Evolutionary conservation across 306 rosid genomes (phyloP).

Genomic region (Trifolium repens): DNA sequence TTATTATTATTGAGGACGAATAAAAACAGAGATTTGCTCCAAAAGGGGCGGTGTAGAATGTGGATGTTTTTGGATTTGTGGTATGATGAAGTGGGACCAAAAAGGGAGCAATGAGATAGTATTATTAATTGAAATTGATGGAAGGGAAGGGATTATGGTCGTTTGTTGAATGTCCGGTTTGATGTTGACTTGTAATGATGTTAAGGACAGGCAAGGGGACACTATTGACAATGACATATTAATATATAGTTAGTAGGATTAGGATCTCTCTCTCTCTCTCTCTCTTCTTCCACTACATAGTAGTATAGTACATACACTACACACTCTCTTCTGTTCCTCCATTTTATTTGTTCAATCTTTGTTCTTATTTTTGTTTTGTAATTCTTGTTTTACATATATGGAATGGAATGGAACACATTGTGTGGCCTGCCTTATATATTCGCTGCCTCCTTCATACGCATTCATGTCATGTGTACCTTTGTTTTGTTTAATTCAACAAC

Average conservation of each 20-base stretch:
- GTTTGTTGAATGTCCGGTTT: slow-evolving; percentile 66
- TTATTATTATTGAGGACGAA: neutral
- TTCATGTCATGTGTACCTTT: neutral
- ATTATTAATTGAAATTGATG: slow-evolving; percentile 45
- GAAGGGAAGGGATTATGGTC: slow-evolving; percentile 50
- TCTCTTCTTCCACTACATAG: slow-evolving; percentile 10
- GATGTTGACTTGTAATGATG: slow-evolving; percentile 68
- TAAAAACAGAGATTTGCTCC: slow-evolving; percentile 46
- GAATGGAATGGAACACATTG: slow-evolving; percentile 20
- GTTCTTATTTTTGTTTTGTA: neutral
- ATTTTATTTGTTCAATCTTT: neutral
- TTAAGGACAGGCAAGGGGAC: slow-evolving; percentile 63
- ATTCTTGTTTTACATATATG: slow-evolving; percentile 18
- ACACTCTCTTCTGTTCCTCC: neutral
- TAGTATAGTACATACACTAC: neutral
- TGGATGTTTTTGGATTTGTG: slow-evolving; percentile 44
- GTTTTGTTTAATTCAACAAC: neutral
- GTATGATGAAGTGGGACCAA: slow-evolving; percentile 38
- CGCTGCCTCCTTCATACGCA: neutral
- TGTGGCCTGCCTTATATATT: slow-evolving; percentile 5
- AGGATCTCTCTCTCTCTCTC: slow-evolving; percentile 40
- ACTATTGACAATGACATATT: slow-evolving; percentile 51
- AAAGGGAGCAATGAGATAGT: slow-evolving; percentile 23
- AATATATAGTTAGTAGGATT: no score
- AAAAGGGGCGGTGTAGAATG: slow-evolving; percentile 1